Percentiles rank a stretch among this genome's conserved stretches.
phyloP scores from a whole-genome alignment of 495 filamentous ascomycete species.

The Lasiosphaeria hispida region DNA sequence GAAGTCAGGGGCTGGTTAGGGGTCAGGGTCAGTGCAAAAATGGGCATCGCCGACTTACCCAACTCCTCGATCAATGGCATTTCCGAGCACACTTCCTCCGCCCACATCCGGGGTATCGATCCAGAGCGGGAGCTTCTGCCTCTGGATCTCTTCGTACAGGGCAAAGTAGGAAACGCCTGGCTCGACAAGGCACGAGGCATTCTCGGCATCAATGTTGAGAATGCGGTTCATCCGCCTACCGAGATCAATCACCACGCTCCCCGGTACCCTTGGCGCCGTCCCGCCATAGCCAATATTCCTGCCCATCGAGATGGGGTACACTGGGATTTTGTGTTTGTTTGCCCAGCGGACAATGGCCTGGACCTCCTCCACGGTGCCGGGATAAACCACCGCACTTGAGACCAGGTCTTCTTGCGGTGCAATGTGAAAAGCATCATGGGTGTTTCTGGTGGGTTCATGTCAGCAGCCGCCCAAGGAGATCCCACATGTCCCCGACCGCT shows the following conservation, averaged over 20 bases:
- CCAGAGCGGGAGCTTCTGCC: constrained; percentile 43
- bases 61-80: constrained; percentile 54
- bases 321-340: constrained; percentile 47
- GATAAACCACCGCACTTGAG: constrained; percentile 41
- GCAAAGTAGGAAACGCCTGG: constrained; percentile 55
- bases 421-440: constrained; percentile 47
- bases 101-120: constrained; percentile 55
- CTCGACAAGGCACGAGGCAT: constrained; percentile 53
- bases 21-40: constrained; percentile 29
- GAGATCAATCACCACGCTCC: constrained; percentile 52
- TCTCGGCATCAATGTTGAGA: constrained; percentile 49
- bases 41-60: constrained; percentile 40
- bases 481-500: too few species aligned
- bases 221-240: constrained; percentile 53
- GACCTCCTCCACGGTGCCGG: constrained; percentile 43
- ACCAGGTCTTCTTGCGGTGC: constrained; percentile 45
- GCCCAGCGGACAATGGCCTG: constrained; percentile 43
- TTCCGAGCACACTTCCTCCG: constrained; percentile 55
- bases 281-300: constrained; percentile 57
- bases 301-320: constrained; percentile 53
- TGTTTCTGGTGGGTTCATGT: constrained; percentile 26
- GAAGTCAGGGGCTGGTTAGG: neutral
- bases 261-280: constrained; percentile 50
- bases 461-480: too few species aligned
- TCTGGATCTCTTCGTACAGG: constrained; percentile 51